phyloP scores from a whole-genome alignment of 2,329 filamentous ascomycete species.

The Chaetothyriales sp. region DNA sequence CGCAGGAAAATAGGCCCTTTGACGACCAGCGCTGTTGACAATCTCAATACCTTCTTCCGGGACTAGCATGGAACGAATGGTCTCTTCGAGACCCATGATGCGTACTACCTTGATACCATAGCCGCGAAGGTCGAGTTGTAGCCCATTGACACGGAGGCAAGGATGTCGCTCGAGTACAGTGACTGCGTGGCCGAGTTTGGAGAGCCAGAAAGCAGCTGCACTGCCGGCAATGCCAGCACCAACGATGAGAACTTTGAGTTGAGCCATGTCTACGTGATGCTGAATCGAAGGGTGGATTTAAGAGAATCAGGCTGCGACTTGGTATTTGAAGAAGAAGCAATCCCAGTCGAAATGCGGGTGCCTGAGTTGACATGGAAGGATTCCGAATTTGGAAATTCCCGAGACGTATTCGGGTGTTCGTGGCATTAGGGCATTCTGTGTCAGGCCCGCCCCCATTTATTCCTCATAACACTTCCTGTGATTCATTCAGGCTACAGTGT shows the following conservation, averaged over 20 bases:
- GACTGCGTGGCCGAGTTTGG: conserved; percentile 26
- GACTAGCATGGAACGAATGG: conserved; percentile 27
- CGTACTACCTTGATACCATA: conserved; percentile 39
- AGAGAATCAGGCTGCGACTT: too few relatives aligned
- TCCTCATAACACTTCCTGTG: too few relatives aligned
- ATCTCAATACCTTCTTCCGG: conserved; percentile 37
- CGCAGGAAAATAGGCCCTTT: conserved; percentile 29
- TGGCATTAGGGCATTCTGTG: too few relatives aligned
- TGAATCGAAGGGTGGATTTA: neutral
- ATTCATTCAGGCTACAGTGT: too few relatives aligned
- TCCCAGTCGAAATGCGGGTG: too few relatives aligned
- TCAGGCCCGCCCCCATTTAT: too few relatives aligned
- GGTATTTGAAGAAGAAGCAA: too few relatives aligned
- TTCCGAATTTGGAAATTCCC: too few relatives aligned
- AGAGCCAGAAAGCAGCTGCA: conserved; percentile 39
- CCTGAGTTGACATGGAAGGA: too few relatives aligned
- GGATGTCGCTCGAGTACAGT: conserved; percentile 32
- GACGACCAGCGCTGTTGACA: conserved; percentile 29
- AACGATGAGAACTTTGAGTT: conserved; percentile 36
- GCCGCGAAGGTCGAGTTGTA: conserved; percentile 42
- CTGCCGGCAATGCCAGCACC: conserved; percentile 30
- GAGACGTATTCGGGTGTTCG: too few relatives aligned
- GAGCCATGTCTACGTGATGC: conserved; percentile 6
- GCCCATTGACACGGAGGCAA: conserved; percentile 33
- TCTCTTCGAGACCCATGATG: conserved; percentile 39